These are phyloP conservation scores for Botrytis fragariae DNA, from an alignment of 2,329 filamentous ascomycete species.

Conservation along the genomic window DNA sequence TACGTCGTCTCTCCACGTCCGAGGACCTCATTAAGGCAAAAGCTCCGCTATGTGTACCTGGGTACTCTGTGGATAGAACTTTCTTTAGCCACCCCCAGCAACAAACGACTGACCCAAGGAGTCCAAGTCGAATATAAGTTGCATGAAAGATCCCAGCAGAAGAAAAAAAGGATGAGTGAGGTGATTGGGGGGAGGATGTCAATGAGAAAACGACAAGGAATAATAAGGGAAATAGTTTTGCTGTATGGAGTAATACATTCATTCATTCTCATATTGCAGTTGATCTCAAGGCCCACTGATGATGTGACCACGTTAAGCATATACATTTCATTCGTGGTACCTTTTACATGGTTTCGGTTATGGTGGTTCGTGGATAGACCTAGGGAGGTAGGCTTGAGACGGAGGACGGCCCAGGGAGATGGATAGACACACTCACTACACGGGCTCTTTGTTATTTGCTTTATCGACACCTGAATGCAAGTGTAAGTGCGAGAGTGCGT, in stretches of 20 bases:
- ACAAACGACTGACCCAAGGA: not conserved
- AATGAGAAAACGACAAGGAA: not conserved
- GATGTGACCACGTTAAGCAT: not conserved
- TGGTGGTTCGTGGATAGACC: not conserved
- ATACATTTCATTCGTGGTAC: not conserved
- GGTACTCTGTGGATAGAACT: not conserved
- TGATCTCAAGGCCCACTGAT: not conserved
- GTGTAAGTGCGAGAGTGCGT: not conserved
- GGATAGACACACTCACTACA: not conserved
- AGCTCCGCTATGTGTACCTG: not conserved
- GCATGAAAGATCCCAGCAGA: slow-evolving; percentile 1
- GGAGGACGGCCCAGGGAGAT: not conserved
- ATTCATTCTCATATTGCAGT: not conserved
- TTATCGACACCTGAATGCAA: not conserved
- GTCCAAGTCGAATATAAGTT: not conserved
- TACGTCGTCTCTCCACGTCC: not conserved
- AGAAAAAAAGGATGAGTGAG: not conserved
- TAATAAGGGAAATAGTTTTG: not conserved
- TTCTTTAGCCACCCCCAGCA: slow-evolving; percentile 5
- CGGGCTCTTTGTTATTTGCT: not conserved
- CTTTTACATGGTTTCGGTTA: not conserved
- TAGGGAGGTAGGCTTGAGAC: not conserved
- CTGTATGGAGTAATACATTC: not conserved
- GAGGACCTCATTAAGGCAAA: not conserved
- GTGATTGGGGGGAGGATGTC: not conserved